These are phyloP conservation scores for Hypholoma sublateritium DNA, from an alignment of 768 basidiomycete species.

Conservation along the genomic window DNA sequence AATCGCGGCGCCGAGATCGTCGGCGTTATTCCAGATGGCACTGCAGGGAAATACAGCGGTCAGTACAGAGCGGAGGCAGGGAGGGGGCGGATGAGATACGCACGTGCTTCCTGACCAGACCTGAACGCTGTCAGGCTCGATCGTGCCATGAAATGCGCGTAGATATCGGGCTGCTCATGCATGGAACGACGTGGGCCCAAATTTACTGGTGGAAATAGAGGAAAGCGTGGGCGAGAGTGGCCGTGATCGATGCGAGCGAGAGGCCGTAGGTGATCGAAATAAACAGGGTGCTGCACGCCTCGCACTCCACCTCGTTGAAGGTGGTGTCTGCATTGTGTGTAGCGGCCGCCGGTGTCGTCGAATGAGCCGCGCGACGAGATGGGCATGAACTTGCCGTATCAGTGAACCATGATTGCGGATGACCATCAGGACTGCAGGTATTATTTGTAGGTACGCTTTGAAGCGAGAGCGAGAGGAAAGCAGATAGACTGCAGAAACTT, in stretches of 20 bases:
- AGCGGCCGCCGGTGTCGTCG: conserved; percentile 57
- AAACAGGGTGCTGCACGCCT: conserved; percentile 60
- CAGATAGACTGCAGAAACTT: too few relatives aligned
- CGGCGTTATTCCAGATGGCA: conserved; percentile 40
- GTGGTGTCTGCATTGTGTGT: conserved; percentile 59
- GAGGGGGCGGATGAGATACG: conserved; percentile 22
- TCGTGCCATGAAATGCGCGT: conserved; percentile 80
- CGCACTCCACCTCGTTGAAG: conserved; percentile 56
- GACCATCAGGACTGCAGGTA: neutral
- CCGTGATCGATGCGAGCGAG: conserved; percentile 78
- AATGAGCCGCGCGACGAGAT: conserved; percentile 68
- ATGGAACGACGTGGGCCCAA: conserved; percentile 71
- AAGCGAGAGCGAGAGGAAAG: too few relatives aligned
- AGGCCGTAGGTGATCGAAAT: conserved; percentile 75
- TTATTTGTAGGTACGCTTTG: too few relatives aligned
- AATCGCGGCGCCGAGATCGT: conserved; percentile 36
- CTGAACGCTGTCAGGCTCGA: conserved; percentile 53
- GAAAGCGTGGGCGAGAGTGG: conserved; percentile 68
- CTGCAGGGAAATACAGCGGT: conserved; percentile 14
- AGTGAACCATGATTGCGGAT: conserved; percentile 45
- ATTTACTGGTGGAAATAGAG: conserved; percentile 82
- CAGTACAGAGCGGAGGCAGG: neutral
- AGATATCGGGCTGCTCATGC: conserved; percentile 81
- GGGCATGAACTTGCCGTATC: conserved; percentile 59
- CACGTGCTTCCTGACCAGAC: conserved; percentile 74